Evolutionary conservation across 225 moss, liverwort and hornwort genomes (phyloP), one percentile per base, ranked within the genome.

Genomic region (Thuidium tamariscinum): DNA sequence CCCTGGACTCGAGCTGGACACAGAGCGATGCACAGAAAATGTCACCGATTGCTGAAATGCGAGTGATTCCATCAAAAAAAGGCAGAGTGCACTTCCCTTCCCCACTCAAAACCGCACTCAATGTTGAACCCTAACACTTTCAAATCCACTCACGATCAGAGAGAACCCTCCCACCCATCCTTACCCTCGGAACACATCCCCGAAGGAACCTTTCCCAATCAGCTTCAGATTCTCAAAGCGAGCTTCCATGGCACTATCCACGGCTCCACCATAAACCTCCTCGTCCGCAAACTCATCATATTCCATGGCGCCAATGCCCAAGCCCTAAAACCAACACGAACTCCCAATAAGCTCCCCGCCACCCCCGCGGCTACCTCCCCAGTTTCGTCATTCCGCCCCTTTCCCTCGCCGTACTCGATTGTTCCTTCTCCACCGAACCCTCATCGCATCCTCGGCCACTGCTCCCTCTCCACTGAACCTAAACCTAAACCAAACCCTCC

Each of bases 121-220:
- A 54, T 37, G 75, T 15, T 48, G 25, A 81, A 87, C 77, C 67
- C 48, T 74, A 87, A 69, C 37, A 76, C 46, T 49, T 51, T 34
- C 20, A 68, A 67, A 80, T 78, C 72, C 22, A 77, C 55, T 77
- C 77, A 36, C 77, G 55, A 89, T 79, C 82, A 65, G 25, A 81
- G 27, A 37, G 8, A 23, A 51, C 20, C 18, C 59, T 18, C 27
- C 63, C 49, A 48, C 51, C 51, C 30, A 10, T 42, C 9, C 88
- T 62, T 90, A 97, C 97, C 97, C 96, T 90, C 94, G 92, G 88
- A 96, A 97, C 68, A 98, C 98, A 89, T 98, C 98, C 72, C 98
- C 98, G 61, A 98, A 98, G n/a, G 98, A 98, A 89, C 98, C 98
- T 92, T 95, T 96, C 89, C 98, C 98, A 87, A 98, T 98, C 81